Percentiles rank a stretch among this genome's conserved stretches.
Conservation (phyloP, 31 red algal species). For the Porphyra umbilicalis region DNA sequence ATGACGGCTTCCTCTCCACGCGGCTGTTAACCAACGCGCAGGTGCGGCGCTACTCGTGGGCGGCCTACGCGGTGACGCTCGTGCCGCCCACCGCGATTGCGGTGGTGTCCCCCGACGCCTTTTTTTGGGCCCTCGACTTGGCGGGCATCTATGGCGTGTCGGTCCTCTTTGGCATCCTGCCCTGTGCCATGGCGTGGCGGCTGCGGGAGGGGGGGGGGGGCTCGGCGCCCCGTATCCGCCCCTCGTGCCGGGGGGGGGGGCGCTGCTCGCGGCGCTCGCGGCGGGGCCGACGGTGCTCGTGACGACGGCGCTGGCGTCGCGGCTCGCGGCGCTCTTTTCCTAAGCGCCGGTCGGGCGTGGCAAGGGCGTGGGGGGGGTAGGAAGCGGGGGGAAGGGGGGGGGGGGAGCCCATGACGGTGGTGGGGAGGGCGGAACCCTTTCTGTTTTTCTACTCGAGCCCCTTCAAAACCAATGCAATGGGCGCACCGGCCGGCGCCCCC, state of each 20-base stretch:
- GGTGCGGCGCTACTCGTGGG: neutral
- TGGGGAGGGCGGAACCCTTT: no score
- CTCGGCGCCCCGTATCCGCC: neutral
- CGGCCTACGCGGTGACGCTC: constrained; percentile 15
- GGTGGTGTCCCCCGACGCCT: constrained; percentile 23
- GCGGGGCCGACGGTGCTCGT: neutral
- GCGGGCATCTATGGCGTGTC: constrained; percentile 46
- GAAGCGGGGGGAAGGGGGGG: no score
- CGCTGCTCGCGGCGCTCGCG: neutral
- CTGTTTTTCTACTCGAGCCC: no score
- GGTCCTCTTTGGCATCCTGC: constrained; percentile 53
- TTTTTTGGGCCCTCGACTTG: constrained; percentile 28
- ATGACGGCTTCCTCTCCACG: constrained; percentile 23
- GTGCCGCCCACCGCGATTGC: constrained; percentile 31
- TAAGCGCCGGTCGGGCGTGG: no score
- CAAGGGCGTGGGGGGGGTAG: no score
- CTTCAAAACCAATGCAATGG: no score
- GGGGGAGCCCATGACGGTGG: no score
- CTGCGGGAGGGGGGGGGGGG: constrained; percentile 5
- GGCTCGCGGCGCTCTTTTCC: no score
- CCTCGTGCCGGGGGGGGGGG: neutral
- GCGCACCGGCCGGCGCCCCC: no score
- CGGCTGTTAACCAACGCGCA: neutral
- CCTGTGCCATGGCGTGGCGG: constrained; percentile 55
- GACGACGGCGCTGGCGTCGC: no score